phyloP scores from a whole-genome alignment of 768 basidiomycete genomes.

The Kockovaella imperatae region DNA sequence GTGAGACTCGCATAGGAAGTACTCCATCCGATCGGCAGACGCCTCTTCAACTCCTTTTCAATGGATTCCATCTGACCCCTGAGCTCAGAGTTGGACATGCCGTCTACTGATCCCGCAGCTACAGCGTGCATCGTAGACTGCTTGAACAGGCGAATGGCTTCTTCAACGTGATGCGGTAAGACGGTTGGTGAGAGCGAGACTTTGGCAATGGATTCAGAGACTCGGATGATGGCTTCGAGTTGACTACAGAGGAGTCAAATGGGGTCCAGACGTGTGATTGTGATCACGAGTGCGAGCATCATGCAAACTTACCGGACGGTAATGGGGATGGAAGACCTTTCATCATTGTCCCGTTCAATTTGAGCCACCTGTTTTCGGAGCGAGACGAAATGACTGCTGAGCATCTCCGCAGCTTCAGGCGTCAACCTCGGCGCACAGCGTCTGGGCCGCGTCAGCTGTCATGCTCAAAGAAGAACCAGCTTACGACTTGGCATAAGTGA shows the following conservation, averaged over 20 bases:
- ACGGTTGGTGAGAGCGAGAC: constrained; percentile 81
- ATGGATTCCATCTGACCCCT: constrained; percentile 89
- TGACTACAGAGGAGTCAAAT: constrained; percentile 51
- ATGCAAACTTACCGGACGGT: constrained; percentile 69
- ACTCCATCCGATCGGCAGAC: constrained; percentile 89
- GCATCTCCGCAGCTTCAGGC: constrained; percentile 87
- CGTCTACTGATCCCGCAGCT: constrained; percentile 85
- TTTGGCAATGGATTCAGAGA: constrained; percentile 93
- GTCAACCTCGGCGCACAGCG: constrained; percentile 95
- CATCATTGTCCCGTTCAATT: constrained; percentile 93
- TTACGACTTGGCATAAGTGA: constrained; percentile 90
- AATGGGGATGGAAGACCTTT: constrained; percentile 94
- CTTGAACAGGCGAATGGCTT: constrained; percentile 95
- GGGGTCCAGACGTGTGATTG: not conserved
- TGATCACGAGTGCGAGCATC: not conserved
- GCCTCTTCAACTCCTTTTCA: constrained; percentile 71
- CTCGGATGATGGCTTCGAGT: constrained; percentile 97
- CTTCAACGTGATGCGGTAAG: constrained; percentile 88
- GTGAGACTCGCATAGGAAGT: constrained; percentile 91
- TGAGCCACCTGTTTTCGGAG: constrained; percentile 88
- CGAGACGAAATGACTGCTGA: constrained; percentile 89
- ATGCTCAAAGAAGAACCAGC: constrained; percentile 15
- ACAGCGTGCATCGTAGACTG: constrained; percentile 99
- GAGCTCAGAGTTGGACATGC: constrained; percentile 78
- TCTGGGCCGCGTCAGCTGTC: constrained; percentile 47